Conservation (phyloP, 768 basidiomycete species). For the Pleurotus tuoliensis region DNA sequence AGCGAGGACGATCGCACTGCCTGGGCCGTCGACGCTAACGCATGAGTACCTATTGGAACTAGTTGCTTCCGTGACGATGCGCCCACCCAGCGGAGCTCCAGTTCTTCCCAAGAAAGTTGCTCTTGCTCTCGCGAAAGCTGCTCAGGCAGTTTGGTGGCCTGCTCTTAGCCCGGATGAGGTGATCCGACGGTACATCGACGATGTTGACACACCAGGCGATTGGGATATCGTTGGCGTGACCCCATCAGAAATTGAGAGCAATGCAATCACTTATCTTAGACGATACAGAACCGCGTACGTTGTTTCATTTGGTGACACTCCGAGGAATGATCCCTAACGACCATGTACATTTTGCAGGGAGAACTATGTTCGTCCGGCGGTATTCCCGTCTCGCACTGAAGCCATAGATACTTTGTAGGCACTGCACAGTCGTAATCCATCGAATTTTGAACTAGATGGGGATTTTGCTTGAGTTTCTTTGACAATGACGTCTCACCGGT, state of each 20-base stretch:
- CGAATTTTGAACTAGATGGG: not conserved
- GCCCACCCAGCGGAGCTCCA: conserved; percentile 66
- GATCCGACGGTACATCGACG: conserved; percentile 80
- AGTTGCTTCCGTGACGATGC: conserved; percentile 76
- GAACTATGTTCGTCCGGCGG: conserved; percentile 65
- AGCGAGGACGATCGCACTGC: conserved; percentile 71
- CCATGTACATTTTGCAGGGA: conserved; percentile 32
- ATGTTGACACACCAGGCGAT: conserved; percentile 67
- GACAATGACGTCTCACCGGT: not conserved
- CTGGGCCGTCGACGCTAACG: conserved; percentile 85
- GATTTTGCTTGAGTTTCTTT: not conserved
- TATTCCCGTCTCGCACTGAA: conserved; percentile 48
- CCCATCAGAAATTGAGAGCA: conserved; percentile 79
- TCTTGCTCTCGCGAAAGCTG: conserved; percentile 51
- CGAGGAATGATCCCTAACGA: conserved; percentile 19
- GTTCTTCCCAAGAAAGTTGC: conserved; percentile 75
- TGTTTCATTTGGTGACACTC: conserved; percentile 9
- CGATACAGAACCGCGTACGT: conserved; percentile 87
- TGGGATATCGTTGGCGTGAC: conserved; percentile 81
- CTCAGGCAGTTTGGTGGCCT: conserved; percentile 88
- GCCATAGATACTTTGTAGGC: not conserved
- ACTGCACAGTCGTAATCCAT: conserved; percentile 1
- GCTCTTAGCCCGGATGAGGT: conserved; percentile 89
- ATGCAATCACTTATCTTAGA: conserved; percentile 87
- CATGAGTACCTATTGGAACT: conserved; percentile 78